Base-by-base conservation (phyloP, 345 rosid species). In the Acer saccharum region DNA sequence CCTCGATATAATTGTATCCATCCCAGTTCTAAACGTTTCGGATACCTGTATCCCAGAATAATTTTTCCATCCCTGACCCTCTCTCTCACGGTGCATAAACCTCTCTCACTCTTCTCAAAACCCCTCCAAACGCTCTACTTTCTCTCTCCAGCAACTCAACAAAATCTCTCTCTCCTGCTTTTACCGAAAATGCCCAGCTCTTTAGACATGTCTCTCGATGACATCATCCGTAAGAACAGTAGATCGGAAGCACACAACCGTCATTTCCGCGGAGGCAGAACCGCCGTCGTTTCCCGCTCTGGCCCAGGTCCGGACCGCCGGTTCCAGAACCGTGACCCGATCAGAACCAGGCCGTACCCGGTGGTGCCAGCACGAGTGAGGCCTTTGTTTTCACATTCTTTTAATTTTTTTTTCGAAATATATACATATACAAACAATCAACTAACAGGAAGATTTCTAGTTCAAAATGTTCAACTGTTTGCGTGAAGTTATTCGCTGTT, bases 151-250 rank as follows among this genome's bases (percentile, higher is more conserved):
- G 23, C 14, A 27, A 2, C 48, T 32, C 65, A 35, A 25, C 52
- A 17, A 72, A 73, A 12, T 29, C 16, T 27, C 44, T 27, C 44
- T 55, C 32, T 54, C 10, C 12, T 32, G 3, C 29, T 63, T 55
- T 68, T 32, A 2, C 27, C 72, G 52, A 74, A 77, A 66, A 89
- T 89, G 89, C 73, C 89, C 25, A 66, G 63, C 67, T 75, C 83
- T 48, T 78, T 87, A 71, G 87, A 87, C 67, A 81, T 86, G 89
- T 81, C 89, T 29, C 91, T 89, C 72, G 93, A 89, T 61, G 91
- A 89, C 17, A 83, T 89, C 81, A 85, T 88, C 79, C 83, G 78
- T 69, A 81, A 50, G 63, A 86, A 78, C 66, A 72, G 23, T 68
- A 77, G 84, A 76, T 67, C 81, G 48, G 69, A 66, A 48, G 69